Base-by-base conservation (phyloP, 1,284 basidiomycete genomes). In the Ceratobasidium sp. region DNA sequence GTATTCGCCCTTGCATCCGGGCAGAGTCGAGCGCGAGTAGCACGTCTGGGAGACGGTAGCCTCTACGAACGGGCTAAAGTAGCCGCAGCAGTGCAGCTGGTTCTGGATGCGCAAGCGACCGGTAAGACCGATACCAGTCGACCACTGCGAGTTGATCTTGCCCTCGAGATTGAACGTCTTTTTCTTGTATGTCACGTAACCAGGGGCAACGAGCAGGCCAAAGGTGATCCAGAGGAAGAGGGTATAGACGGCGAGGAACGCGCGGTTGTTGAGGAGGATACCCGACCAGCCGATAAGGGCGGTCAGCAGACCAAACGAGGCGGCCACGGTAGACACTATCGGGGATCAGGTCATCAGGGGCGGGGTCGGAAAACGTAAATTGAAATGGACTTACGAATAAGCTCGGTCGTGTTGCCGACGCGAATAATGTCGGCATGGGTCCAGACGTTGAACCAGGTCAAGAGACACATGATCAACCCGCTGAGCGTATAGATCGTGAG, bases 91-190 rank as follows among this genome's bases (percentile, higher is more conserved):
- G 7, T 81, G 79, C 8, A 93, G 86, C 77, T 88, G 86, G 81
- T 91, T 88, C 82, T 93, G 91, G 63, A 93, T 86, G 31, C 87
- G 84, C 35, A 91, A 82, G 23, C 91, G 86, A 3, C 88, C 90
- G 0, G 81, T 79, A 0, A 87, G 81, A 11, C 88, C 89, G 20
- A 92, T 85, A 28, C 83, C 80, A 45, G 88, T 84, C 49, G 88
- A 89, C 91, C 91, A 93, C 81, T 92, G 89, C 20, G 86, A 83
- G 82, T 92, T 92, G 81, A 92, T 83, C 82, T 92, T 92, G 64
- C 90, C 91, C 81, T 92, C 90, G 63, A 93, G 86, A 81, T 92
- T 92, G 86, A 92, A 91, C 1, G 87, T 85, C 67, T 85, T 85
- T 20, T 86, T 85, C 81, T 90, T 90, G 86, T 92, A 93, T 39